Evolutionary conservation across 1,284 basidiomycete genomes (phyloP).

Genomic region (Fomitopsis pinicola): DNA sequence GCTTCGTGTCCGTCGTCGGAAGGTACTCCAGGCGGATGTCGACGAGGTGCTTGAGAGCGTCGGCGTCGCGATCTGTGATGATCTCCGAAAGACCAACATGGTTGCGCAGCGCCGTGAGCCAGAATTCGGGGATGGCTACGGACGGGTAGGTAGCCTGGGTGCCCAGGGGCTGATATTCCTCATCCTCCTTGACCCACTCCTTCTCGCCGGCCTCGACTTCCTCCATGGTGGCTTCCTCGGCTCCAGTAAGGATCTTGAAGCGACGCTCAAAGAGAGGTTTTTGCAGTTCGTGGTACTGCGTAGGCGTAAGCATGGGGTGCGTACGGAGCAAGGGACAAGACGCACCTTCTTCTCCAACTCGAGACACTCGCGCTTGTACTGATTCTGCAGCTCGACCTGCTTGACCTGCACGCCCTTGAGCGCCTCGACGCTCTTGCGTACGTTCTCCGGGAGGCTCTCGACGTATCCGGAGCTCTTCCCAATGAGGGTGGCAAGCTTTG

Average conservation of each 20-base stretch:
- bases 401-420: conserved; percentile 94
- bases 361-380: conserved; percentile 96
- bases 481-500: conserved; percentile 62
- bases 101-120: conserved; percentile 95
- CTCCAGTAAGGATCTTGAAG: conserved; percentile 79
- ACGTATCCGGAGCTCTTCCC: conserved; percentile 84
- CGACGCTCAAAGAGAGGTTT: conserved; percentile 89
- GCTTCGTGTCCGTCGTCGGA: conserved; percentile 60
- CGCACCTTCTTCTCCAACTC: conserved; percentile 95
- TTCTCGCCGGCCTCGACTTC: conserved; percentile 83
- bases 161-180: conserved; percentile 55
- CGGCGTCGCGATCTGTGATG: conserved; percentile 92
- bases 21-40: conserved; percentile 72
- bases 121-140: conserved; percentile 90
- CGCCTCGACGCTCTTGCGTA: conserved; percentile 86
- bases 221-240: conserved; percentile 69
- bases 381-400: conserved; percentile 89
- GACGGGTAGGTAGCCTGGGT: conserved; percentile 36
- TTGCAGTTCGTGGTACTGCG: conserved; percentile 81
- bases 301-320: conserved; percentile 6
- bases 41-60: conserved; percentile 63
- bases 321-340: not conserved
- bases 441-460: conserved; percentile 79
- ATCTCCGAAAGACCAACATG: conserved; percentile 84
- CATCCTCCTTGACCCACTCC: conserved; percentile 64